Evolutionary conservation across 2,329 filamentous ascomycete species (phyloP), one percentile per base, ranked within the genome.

Genomic region (Sclerotiophoma versabilis): DNA sequence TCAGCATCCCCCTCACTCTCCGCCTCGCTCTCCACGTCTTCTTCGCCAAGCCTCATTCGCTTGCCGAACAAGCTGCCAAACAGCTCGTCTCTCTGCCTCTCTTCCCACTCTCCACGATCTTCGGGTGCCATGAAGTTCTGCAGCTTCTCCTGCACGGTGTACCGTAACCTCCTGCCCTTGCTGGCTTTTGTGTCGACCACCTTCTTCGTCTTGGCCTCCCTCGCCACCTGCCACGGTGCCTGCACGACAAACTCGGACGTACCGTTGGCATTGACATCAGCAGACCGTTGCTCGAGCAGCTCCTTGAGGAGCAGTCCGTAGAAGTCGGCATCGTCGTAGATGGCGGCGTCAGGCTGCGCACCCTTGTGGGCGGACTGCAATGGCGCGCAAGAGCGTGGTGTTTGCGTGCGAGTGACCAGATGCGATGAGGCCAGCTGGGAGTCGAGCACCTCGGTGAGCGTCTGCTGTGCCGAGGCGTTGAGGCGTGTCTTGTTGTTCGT

Each of bases 41-140:
- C 70, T 55, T 82, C 80, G 4, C 70, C 76, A 52, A 83, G 64
- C 11, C 68, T 77, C 49, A 79, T 34, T 26, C 72, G 75, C 57
- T 77, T 72, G 4, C 81, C 81, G 62, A 83, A 80, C 63, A 83
- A 60, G 58, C 80, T 80, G 5, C 76, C 74, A 63, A 83, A 83
- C 56, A 83, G 65, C 60, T 83, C 81, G 59, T 95, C 91, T 54
- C 92, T 86, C 49, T 93, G 92, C 55, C 85, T 83, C 62, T 89
- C 86, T 58, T 91, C 90, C 95, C 95, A 99, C 14, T 75, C 77
- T 3, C 89, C 83, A 47, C 91, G 82, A 72, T 96, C 90, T 73
- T 97, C 92, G 0, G 92, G 88, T 10, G 93, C 93, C 92, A 97
- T 97, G 71, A 98, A 98, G 75, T 97, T 97, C 78, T 96, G 91